Conservation (phyloP, 805 yeast genomes). For the Pichia ethanolica region DNA sequence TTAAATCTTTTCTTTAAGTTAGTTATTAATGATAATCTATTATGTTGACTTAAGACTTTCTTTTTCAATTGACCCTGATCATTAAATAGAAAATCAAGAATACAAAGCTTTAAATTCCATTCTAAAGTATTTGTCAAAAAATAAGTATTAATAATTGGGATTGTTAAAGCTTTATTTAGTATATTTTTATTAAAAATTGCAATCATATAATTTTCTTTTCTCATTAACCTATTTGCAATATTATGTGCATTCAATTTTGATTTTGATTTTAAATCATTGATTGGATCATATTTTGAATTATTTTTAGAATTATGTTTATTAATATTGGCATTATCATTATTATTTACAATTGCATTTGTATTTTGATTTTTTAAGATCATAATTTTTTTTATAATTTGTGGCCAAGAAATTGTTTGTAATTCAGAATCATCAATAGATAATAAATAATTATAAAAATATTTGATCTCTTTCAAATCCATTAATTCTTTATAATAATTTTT, state of each 20-base stretch:
- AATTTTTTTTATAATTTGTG: conserved; percentile 67
- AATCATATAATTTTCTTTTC: conserved; percentile 89
- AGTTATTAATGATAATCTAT: conserved; percentile 55
- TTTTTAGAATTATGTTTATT: conserved; percentile 12
- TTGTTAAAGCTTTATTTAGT: conserved; percentile 55
- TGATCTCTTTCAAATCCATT: conserved; percentile 63
- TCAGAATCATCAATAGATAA: conserved; percentile 72
- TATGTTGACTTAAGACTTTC: conserved; percentile 60
- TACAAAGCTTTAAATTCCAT: conserved; percentile 88
- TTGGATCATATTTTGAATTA: conserved; percentile 7
- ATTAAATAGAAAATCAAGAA: conserved; percentile 80
- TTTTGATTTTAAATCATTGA: conserved; percentile 56
- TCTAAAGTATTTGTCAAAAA: conserved; percentile 80
- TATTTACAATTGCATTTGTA: conserved; percentile 60
- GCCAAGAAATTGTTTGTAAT: conserved; percentile 91
- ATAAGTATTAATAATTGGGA: conserved; percentile 21
- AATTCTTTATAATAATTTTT: conserved; percentile 54
- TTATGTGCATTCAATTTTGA: conserved; percentile 83
- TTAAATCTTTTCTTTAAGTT: conserved; percentile 75
- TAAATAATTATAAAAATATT: conserved; percentile 66
- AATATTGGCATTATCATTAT: not conserved
- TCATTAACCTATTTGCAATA: conserved; percentile 91
- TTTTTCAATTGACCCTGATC: conserved; percentile 75
- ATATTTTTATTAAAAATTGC: conserved; percentile 79
- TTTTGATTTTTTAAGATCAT: conserved; percentile 74